A percentile compares a stretch with the other conserved stretches of the same genome.
These are phyloP conservation scores for Saturnispora serradocipensis DNA, from an alignment of 805 yeast genomes.

Conservation along the genomic window DNA sequence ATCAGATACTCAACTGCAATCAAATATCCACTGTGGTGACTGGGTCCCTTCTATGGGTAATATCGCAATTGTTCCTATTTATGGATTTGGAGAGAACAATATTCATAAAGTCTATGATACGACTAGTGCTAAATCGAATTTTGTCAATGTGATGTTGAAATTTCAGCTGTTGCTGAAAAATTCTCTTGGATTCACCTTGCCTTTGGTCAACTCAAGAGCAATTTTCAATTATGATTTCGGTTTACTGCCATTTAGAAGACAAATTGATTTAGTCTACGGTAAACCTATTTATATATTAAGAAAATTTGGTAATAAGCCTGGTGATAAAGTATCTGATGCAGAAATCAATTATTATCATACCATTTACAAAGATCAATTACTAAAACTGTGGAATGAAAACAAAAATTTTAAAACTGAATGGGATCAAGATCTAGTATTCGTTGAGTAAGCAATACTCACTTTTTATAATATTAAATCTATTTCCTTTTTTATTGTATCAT, in stretches of 20 bases:
- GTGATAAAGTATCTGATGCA: conserved; percentile 28
- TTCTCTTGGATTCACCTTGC: conserved; percentile 73
- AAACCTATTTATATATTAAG: conserved; percentile 39
- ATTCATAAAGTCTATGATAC: conserved; percentile 36
- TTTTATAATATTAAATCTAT: neutral
- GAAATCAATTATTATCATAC: conserved; percentile 64
- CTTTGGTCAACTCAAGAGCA: conserved; percentile 88
- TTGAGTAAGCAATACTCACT: conserved; percentile 24
- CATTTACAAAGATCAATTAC: conserved; percentile 55
- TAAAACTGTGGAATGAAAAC: conserved; percentile 56
- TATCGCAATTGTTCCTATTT: conserved; percentile 73
- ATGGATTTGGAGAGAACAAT: conserved; percentile 84
- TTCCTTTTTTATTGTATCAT: neutral
- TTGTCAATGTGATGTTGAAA: conserved; percentile 33
- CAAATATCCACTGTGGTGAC: conserved; percentile 9
- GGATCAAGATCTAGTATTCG: conserved; percentile 39
- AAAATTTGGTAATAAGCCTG: conserved; percentile 17
- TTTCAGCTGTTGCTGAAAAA: conserved; percentile 69
- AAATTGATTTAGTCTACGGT: conserved; percentile 70
- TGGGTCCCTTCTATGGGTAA: conserved; percentile 37
- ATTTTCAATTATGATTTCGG: conserved; percentile 91
- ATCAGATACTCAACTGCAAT: neutral
- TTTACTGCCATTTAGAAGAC: conserved; percentile 73
- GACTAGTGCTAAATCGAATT: conserved; percentile 18
- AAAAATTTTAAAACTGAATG: conserved; percentile 43